A percentile compares a stretch with the other conserved stretches of the same genome.
Conservation (phyloP, 2,329 filamentous ascomycete species). For the Torrubiellomyces zombiae region DNA sequence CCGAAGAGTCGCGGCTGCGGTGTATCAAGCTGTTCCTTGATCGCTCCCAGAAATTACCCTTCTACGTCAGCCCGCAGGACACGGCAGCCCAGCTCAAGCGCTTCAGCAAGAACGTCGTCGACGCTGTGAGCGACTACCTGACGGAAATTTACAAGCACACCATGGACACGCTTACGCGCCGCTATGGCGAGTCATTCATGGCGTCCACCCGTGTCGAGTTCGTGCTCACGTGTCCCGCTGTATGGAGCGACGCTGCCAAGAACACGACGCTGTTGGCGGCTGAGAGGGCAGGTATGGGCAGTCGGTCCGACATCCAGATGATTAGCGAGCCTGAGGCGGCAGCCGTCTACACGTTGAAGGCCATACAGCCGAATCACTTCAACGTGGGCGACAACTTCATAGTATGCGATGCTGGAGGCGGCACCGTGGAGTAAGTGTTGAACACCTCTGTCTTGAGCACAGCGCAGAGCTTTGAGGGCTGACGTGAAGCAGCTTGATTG, state of each 20-base stretch:
- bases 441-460: too few species aligned
- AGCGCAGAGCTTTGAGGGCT: too few species aligned
- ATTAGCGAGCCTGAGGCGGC: slow-evolving; percentile 70
- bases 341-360: slow-evolving; percentile 64
- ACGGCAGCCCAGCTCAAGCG: slow-evolving; percentile 61
- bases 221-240: slow-evolving; percentile 65
- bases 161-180: slow-evolving; percentile 56
- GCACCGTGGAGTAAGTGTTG: slow-evolving; percentile 44
- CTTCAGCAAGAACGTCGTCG: slow-evolving; percentile 60
- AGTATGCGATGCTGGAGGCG: slow-evolving; percentile 46
- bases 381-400: slow-evolving; percentile 51
- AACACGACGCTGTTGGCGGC: slow-evolving; percentile 66
- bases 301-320: slow-evolving; percentile 53
- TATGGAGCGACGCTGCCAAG: slow-evolving; percentile 77
- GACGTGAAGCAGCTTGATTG: slow-evolving; percentile 40
- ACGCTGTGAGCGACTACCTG: slow-evolving; percentile 66
- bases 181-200: slow-evolving; percentile 69
- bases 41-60: slow-evolving; percentile 62
- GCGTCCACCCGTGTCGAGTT: slow-evolving; percentile 59
- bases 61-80: slow-evolving; percentile 63
- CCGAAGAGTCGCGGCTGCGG: slow-evolving; percentile 56
- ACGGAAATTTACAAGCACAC: slow-evolving; percentile 62
- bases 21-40: slow-evolving; percentile 79
- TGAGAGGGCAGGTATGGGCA: slow-evolving; percentile 63
- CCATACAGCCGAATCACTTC: slow-evolving; percentile 59